A percentile compares a stretch with the other conserved stretches of the same genome.
phyloP scores from a whole-genome alignment of 306 rosid species.

The Amphicarpaea edgeworthii region DNA sequence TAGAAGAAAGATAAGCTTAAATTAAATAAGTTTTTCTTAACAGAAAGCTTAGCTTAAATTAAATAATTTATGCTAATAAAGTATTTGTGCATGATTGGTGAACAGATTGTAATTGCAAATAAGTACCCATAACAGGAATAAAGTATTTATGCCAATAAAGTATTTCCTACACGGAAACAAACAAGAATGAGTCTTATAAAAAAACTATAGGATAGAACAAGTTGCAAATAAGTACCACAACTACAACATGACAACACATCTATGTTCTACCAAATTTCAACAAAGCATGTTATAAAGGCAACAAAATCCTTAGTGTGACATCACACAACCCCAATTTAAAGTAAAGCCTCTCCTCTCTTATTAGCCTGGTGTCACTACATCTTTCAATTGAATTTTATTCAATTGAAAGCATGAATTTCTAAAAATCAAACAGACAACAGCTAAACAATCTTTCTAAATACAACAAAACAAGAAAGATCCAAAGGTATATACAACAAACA shows the following conservation, averaged over 20 bases:
- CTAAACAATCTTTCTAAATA: neutral
- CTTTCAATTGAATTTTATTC: neutral
- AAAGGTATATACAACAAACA: too few relatives aligned
- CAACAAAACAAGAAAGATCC: too few relatives aligned
- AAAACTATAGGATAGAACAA: constrained; percentile 1
- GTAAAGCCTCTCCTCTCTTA: constrained; percentile 1
- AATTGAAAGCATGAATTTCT: constrained; percentile 13
- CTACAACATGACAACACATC: neutral
- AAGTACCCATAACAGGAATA: too few relatives aligned
- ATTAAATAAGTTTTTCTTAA: too few relatives aligned
- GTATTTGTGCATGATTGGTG: neutral
- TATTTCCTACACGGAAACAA: constrained; percentile 7
- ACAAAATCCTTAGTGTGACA: neutral
- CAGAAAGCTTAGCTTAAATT: too few relatives aligned
- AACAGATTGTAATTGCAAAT: too few relatives aligned
- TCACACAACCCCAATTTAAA: constrained; percentile 10
- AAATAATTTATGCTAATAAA: constrained; percentile 13
- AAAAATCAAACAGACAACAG: neutral
- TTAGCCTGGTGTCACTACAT: neutral
- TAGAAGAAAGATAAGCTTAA: too few relatives aligned
- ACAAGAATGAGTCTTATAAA: neutral
- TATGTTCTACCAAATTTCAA: neutral
- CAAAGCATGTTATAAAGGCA: neutral
- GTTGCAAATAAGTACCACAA: constrained; percentile 24
- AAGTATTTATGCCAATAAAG: too few relatives aligned